A percentile compares a stretch with the other conserved stretches of the same genome.
Conservation (phyloP, 345 rosid genomes). For the Populus alba region DNA sequence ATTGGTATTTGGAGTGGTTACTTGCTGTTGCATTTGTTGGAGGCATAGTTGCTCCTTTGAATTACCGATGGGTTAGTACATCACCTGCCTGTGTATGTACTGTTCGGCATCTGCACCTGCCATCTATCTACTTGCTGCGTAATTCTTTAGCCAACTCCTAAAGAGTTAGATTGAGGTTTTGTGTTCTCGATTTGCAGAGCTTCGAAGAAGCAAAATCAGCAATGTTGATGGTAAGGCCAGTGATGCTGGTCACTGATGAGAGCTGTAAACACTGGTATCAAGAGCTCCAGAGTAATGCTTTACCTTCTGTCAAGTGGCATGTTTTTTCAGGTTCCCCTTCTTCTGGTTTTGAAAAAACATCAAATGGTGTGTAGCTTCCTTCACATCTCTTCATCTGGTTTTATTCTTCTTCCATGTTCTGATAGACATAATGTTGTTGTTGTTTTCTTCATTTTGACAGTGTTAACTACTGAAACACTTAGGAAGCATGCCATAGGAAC, state of each 20-base stretch:
- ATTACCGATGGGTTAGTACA: conserved; percentile 81
- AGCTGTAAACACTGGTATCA: conserved; percentile 51
- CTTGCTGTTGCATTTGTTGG: conserved; percentile 75
- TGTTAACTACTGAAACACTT: conserved; percentile 44
- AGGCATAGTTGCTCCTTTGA: conserved; percentile 74
- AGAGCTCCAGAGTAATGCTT: conserved; percentile 23
- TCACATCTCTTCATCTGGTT: background rate
- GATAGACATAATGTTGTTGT: background rate
- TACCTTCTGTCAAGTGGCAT: conserved; percentile 66
- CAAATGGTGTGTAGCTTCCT: conserved; percentile 32
- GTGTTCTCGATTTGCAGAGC: conserved; percentile 39
- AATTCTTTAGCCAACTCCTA: background rate
- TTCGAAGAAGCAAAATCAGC: conserved; percentile 65
- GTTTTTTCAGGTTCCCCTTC: conserved; percentile 48
- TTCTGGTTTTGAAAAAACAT: conserved; percentile 15
- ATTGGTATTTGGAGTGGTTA: conserved; percentile 71
- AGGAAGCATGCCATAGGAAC: conserved; percentile 15
- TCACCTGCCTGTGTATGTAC: background rate
- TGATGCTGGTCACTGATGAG: conserved; percentile 64
- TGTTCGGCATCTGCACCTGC: background rate
- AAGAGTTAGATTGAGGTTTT: background rate
- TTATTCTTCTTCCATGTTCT: background rate
- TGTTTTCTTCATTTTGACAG: conserved; percentile 34
- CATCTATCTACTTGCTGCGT: background rate
- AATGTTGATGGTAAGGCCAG: conserved; percentile 50